Base-by-base conservation (phyloP, 108 stramenopile genomes). In the Hondaea fermentalgiana region DNA sequence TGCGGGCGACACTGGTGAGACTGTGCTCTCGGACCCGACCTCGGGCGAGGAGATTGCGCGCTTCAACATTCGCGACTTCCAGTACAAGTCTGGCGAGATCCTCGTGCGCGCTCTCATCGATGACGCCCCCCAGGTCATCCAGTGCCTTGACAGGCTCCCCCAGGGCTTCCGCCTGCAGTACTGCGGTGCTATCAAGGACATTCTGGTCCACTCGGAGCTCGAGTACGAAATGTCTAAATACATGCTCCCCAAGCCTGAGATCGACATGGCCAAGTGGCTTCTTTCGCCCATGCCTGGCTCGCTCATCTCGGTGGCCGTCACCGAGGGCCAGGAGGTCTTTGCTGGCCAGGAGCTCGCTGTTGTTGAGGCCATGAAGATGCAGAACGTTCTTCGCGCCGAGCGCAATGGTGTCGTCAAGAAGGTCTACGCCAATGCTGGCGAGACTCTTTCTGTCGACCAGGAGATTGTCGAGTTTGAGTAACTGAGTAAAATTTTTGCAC, bases 331-430 rank as follows among this genome's bases (percentile, higher is more conserved):
- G 69, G 49, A 89, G 23, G 97, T 99, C 35, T 96, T 97, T 92
- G 92, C 91, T 23, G 98, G 97, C 10, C 97, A 99, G 92, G 96
- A 96, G 58, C 92, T 99, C 8, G 97, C 97, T 87, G 93, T 98
- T 43, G 95, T 98, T 5, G 98, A 98, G 92, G 98, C 98, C 5
- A 99, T 99, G 98, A 99, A 99, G 93, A 99, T 99, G 98, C 97
- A 98, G 95, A 99, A 98, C 90, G 92, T 98, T 21, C 93, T 98
- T 29, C 95, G 96, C 25, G 95, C 97, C 23, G 95, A 95, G 88
- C 90, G 93, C 72, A 87, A 89, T 5, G 97, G 95, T 45, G 88
- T 90, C 17, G 92, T 94, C n/a, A 92, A 88, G 59, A 94, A 92
- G 83, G 87, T 97, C 59, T 89, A 90, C 60, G 94, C 94, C 25